Evolutionary conservation across 2,329 filamentous ascomycete species (phyloP).

Genomic region (Xylaria sp.): DNA sequence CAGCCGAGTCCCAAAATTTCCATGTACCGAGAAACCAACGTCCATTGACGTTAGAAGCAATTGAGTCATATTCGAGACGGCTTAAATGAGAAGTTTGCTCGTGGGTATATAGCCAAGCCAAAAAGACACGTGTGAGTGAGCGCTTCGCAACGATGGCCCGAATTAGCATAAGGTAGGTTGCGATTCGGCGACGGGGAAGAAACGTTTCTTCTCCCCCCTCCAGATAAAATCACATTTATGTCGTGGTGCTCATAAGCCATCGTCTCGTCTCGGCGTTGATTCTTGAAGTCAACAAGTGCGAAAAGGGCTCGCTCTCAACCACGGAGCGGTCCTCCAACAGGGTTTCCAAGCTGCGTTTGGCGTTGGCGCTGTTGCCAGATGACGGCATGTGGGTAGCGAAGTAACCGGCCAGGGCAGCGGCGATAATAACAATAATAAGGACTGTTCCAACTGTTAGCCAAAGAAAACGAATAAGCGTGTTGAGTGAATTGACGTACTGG

Average conservation of each 20-base stretch:
- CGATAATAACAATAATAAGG: conserved; percentile 48
- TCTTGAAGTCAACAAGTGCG: conserved; percentile 23
- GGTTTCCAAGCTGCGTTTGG: conserved; percentile 24
- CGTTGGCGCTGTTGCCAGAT: neutral
- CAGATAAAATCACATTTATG: neutral
- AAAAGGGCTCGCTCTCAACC: conserved; percentile 17
- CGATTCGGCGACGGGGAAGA: conserved; percentile 2
- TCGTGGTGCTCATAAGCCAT: conserved; percentile 20
- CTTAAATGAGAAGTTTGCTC: conserved; percentile 20
- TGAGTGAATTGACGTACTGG: conserved; percentile 40
- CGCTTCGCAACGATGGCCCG: conserved; percentile 2
- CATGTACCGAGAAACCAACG: conserved; percentile 13
- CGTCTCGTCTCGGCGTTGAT: conserved; percentile 22
- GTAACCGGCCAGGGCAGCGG: conserved; percentile 40
- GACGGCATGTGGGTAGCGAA: conserved; percentile 16
- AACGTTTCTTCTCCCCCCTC: neutral
- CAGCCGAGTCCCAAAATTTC: neutral
- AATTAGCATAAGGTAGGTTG: neutral
- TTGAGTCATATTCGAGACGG: no score
- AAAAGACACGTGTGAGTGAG: conserved; percentile 3
- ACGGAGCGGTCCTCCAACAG: conserved; percentile 18
- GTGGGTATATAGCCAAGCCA: conserved; percentile 8
- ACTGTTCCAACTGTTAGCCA: conserved; percentile 38
- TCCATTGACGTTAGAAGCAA: no score
- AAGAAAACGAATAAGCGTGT: neutral